Base-by-base conservation (phyloP, 257 asterid species). In the Solanum pinnatisectum region DNA sequence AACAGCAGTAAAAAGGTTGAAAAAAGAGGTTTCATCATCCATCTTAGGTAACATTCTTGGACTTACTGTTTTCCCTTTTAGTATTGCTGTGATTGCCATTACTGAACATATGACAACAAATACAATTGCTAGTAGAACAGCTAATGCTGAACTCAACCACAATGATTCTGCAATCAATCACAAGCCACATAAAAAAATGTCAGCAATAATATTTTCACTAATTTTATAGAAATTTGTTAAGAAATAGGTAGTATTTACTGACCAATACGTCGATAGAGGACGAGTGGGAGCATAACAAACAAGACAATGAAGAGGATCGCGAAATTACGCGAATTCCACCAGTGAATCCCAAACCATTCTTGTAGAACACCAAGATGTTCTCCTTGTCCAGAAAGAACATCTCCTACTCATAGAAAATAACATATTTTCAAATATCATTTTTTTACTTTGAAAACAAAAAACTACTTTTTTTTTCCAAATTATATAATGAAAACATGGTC, bases 321-420 rank as follows among this genome's bases (percentile, higher is more conserved):
- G 52, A 96, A 95, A 2, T 94, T 90, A 3, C 99, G 98, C 27
- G 90, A 81, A 49, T 94, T 97, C 99, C 99, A 97, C 99, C 99
- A 96, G 9, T 97, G 98, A 81, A 90, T 86, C 6, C 99, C 99
- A 71, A 96, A 95, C 99, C 98, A 96, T 92, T 94, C 98, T 87
- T 96, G 99, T 87, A 97, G 72, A 84, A 97, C 94, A 25, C 99
- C 99, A 88, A 49, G 32, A 82, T 97, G 98, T 30, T 92, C 95
- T 32, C 98, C 99, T 74, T 93, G 94, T 10, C 99, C 99, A 23
- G 98, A 95, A 0, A 97, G 94, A 23, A 97, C 99, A 89, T 97
- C 99, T 84, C 99, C 99, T 96, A 94, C 22, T 76, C 88, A 49
- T 49, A 82, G 44, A 32, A 79, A 46, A 46, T 30, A 46, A 56